Evolutionary conservation across 2,329 filamentous ascomycete genomes (phyloP), one percentile per base, ranked within the genome.

Genomic region (Exophiala bonariae): DNA sequence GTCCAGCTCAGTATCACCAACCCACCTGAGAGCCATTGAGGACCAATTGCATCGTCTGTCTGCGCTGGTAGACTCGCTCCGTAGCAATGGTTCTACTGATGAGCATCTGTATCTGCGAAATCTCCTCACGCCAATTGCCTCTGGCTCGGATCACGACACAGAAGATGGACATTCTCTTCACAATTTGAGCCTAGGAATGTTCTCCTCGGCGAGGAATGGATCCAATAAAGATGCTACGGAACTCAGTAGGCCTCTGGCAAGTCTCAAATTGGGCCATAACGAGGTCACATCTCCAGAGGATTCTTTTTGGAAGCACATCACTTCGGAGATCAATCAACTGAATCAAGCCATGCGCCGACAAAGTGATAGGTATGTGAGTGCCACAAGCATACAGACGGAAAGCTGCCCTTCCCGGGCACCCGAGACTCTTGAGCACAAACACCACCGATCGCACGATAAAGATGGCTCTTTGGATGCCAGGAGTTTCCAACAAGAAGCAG

Each of bases 61-160:
- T 18, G 64, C 64, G 14, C 68, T 74, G 68, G 68, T 74, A 14
- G 71, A 73, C 53, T 61, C 63, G 11, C 52, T 73, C n/a, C 67
- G 66, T 44, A 64, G 66, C 34, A 61, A 59, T 2, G 33, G 26
- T 20, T 30, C 18, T 19, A 39, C 28, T 10, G 42, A 44, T 17
- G 40, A 10, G 17, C 23, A 22, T 17, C 17, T 47, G 10, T 36
- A 35, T 4, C 26, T 44, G 17, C 43, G 42, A 11, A 43, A 50
- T 4, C 18, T 55, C 20, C 51, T 54, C 33, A 51, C 45, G 14
- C 45, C 53, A 8, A 41, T 41, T 11, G 16, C 42, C 9, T 52
- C 48, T 17, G 32, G n/a, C 26, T 50, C 49, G 7, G 49, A 54
- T 7, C 35, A 40, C 9, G 48, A 37, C 14, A 43, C 50, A 3